Base-by-base conservation (phyloP, 768 basidiomycete genomes). In the Trametes coccinea region DNA sequence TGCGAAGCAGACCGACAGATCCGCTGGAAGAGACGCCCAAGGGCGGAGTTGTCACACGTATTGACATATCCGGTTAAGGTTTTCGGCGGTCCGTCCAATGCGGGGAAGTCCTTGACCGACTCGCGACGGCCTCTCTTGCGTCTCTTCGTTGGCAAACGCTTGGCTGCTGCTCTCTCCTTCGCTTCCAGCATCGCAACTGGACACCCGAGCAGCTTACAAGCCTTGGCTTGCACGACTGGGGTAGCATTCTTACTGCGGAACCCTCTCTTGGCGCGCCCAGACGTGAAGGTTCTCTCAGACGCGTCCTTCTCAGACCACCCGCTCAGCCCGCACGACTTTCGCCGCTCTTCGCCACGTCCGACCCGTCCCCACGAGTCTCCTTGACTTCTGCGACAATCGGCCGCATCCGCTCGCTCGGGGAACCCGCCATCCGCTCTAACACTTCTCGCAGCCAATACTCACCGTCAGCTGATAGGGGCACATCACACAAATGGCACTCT, bases 401-500 rank as follows among this genome's bases (percentile, higher is more conserved):
- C 54, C 27, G 41, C 37, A 27, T 29, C 44, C 27, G 3, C 27
- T 17, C 57, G 55, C 53, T 45, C 62, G 58, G 53, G 53, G 30
- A 17, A 2, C 34, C 41, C 61, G 45, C 44, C 52, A 50, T 37
- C 53, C 40, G 52, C 39, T 37, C 29, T 7, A 52, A 17, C 14
- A 4, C 53, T 47, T 47, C 61, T 40, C 40, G n/a, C 39, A 33
- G 39, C 43, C 16, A 22, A 10, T 51, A 16, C 56, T 22, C 7
- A 6, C 17, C 48, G 3, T 14, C 48, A 63, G 44, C 61, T 63
- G 62, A 53, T 53, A 49, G 16, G 44, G 39, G 13, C 37, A 14
- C 10, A 13, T 33, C n/a, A 49, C 45, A 49, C 51, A 22, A 53
- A 74, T 54, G 57, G 63, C 37, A 77, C 78, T 62, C 76, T 84